Conservation (phyloP, 768 basidiomycete genomes). For the Pleurotus citrinopileatus region DNA sequence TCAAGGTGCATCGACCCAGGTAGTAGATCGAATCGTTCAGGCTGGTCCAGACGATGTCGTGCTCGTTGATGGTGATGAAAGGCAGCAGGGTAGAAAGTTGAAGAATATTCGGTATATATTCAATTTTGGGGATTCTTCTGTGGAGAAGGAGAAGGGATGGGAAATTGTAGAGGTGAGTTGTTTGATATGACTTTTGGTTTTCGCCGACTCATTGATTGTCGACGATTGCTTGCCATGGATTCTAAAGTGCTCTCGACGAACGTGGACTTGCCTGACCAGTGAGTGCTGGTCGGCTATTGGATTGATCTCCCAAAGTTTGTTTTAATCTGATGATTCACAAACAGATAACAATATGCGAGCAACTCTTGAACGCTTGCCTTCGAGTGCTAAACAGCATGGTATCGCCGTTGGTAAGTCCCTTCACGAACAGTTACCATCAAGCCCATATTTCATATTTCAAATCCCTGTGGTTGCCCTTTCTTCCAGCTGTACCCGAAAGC, state of each 20-base stretch:
- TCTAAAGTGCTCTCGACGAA: background rate
- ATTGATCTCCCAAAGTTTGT: background rate
- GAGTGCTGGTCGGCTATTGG: background rate
- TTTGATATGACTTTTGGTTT: background rate
- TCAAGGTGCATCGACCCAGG: conserved; percentile 1
- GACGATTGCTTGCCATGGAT: background rate
- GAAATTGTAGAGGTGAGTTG: conserved; percentile 4
- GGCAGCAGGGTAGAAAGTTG: background rate
- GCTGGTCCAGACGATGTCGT: background rate
- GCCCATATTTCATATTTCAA: background rate
- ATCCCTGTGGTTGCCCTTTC: background rate
- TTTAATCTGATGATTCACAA: background rate
- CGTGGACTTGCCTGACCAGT: conserved; percentile 2
- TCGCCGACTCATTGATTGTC: background rate
- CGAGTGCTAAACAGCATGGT: too few relatives aligned
- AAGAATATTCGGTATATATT: conserved; percentile 7
- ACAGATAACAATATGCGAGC: background rate
- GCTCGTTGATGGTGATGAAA: background rate
- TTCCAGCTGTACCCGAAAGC: background rate
- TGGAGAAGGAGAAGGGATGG: background rate
- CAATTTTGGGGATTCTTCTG: conserved; percentile 4
- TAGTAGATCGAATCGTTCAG: conserved; percentile 2
- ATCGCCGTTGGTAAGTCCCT: background rate
- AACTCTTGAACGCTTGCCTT: too few relatives aligned
- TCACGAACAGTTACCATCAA: background rate